Evolutionary conservation across 306 rosid species (phyloP).

Genomic region (Trichosanthes truncata): DNA sequence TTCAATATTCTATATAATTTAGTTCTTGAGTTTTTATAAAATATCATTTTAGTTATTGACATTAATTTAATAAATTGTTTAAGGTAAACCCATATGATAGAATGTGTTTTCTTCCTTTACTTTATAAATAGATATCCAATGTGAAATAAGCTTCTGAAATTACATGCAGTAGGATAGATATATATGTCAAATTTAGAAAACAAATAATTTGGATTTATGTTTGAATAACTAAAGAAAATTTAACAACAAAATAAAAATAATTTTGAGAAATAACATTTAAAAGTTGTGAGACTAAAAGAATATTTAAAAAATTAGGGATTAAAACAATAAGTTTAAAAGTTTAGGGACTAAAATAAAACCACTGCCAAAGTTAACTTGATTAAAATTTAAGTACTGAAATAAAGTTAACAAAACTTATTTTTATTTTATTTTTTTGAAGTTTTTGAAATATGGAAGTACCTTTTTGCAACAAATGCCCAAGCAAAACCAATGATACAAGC

Average conservation of each 20-base stretch:
- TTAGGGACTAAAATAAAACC: neutral
- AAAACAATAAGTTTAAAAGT: neutral
- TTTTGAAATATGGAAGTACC: slow-evolving; percentile 22
- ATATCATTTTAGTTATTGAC: neutral
- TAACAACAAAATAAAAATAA: too few species aligned
- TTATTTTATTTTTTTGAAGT: neutral
- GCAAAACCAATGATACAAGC: slow-evolving; percentile 65
- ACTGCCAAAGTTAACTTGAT: neutral
- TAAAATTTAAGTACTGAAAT: neutral
- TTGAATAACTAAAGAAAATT: neutral
- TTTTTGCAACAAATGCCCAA: slow-evolving; percentile 74
- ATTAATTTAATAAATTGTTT: neutral
- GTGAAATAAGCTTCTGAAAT: too few species aligned
- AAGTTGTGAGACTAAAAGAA: neutral
- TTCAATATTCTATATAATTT: neutral
- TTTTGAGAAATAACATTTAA: neutral
- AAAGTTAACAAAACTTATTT: neutral
- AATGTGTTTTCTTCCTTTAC: neutral
- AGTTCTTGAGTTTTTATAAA: neutral
- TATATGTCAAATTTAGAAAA: neutral
- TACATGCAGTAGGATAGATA: neutral
- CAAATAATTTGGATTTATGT: neutral
- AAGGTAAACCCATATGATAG: neutral
- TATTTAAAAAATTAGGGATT: neutral
- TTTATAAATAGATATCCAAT: neutral